Conservation (phyloP, 352 stramenopile species). For the Globisporangium mamillatum region DNA sequence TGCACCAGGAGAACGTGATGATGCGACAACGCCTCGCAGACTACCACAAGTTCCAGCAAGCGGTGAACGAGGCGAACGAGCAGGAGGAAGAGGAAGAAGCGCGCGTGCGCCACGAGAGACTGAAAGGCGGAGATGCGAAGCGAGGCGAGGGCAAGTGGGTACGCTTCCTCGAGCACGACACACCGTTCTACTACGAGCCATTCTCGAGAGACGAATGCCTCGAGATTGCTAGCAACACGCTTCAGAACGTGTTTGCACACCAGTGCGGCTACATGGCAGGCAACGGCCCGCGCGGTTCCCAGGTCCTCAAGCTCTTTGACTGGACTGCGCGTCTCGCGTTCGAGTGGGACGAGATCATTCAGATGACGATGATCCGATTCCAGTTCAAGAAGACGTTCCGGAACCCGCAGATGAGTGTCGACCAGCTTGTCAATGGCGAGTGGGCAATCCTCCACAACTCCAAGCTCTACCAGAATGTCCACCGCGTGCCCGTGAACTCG, state of each 20-base stretch:
- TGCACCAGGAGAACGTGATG: constrained; percentile 20
- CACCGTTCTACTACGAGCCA: constrained; percentile 12
- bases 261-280: neutral
- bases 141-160: constrained; percentile 4
- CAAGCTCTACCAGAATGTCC: constrained; percentile 5
- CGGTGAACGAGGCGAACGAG: neutral
- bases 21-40: constrained; percentile 18
- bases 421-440: neutral
- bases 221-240: neutral
- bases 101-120: neutral
- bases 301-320: constrained; percentile 3
- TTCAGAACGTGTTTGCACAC: neutral
- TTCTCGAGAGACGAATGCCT: constrained; percentile 3
- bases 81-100: neutral
- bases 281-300: neutral
- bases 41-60: constrained; percentile 3
- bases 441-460: constrained; percentile 8
- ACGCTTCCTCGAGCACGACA: constrained; percentile 1
- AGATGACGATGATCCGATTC: constrained; percentile 6
- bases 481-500: constrained; percentile 9
- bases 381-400: constrained; percentile 14
- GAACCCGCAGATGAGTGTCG: neutral
- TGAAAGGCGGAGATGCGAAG: neutral
- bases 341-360: constrained; percentile 3
- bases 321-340: constrained; percentile 1